Percentiles rank a stretch among this genome's conserved stretches.
Conservation (phyloP, 768 basidiomycete species). For the Mycena polygramma region DNA sequence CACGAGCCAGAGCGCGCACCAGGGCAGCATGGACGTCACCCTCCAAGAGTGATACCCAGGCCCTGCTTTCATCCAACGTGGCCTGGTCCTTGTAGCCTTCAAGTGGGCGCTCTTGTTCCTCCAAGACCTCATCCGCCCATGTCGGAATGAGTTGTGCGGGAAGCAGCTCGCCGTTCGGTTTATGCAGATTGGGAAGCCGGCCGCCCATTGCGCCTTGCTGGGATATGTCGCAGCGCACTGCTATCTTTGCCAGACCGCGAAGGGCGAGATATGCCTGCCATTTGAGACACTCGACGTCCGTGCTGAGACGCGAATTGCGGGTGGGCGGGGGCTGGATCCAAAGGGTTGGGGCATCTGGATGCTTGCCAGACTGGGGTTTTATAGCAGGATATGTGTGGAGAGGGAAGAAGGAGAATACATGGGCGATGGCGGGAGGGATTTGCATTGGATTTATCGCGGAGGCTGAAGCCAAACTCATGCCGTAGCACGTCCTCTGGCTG, state of each 20-base stretch:
- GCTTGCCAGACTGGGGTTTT: constrained; percentile 42
- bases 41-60: constrained; percentile 87
- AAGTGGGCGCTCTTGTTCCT: constrained; percentile 57
- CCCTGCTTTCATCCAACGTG: constrained; percentile 79
- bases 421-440: constrained; percentile 56
- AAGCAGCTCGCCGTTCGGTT: constrained; percentile 70
- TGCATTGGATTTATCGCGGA: constrained; percentile 25
- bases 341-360: constrained; percentile 59
- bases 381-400: constrained; percentile 65
- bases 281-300: constrained; percentile 89
- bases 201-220: constrained; percentile 78
- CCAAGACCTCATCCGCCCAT: constrained; percentile 75
- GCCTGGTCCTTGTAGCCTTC: constrained; percentile 77
- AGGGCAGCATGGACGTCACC: constrained; percentile 82
- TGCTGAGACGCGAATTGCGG: constrained; percentile 62
- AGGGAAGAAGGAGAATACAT: constrained; percentile 70
- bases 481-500: constrained; percentile 17
- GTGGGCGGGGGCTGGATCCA: constrained; percentile 72
- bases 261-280: constrained; percentile 90
- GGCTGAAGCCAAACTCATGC: constrained; percentile 4
- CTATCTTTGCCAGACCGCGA: constrained; percentile 65
- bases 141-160: constrained; percentile 76
- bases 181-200: constrained; percentile 78
- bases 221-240: constrained; percentile 76
- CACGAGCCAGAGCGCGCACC: constrained; percentile 54